phyloP scores from a whole-genome alignment of 2,329 filamentous ascomycete species.

The Fusarium zealandicum region DNA sequence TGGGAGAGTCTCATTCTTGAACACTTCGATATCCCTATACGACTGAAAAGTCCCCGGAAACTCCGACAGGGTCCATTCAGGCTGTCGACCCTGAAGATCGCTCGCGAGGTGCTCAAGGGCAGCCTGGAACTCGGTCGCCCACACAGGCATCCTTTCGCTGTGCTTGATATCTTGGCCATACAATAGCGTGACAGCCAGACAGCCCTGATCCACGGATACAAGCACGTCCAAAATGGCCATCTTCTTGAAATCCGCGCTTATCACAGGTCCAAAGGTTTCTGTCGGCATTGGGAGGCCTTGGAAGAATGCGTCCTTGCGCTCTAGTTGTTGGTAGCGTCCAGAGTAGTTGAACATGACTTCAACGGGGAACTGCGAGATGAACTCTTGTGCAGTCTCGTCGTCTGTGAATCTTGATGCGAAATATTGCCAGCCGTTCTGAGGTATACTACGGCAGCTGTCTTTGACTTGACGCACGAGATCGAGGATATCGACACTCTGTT shows the following conservation, averaged over 20 bases:
- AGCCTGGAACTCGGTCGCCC: neutral
- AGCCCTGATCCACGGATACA: neutral
- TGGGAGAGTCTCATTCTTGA: neutral
- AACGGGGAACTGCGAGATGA: conserved; percentile 46
- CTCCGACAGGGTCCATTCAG: neutral
- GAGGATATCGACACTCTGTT: neutral
- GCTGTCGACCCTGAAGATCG: neutral
- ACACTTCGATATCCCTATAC: neutral
- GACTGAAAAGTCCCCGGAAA: neutral
- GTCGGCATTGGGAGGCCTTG: neutral
- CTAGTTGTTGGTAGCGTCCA: conserved; percentile 34
- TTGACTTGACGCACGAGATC: conserved; percentile 31
- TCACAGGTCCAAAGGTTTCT: neutral
- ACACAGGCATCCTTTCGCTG: neutral
- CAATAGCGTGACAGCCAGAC: neutral
- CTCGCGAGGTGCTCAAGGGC: neutral
- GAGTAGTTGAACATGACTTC: conserved; percentile 39
- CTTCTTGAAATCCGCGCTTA: neutral
- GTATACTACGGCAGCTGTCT: conserved; percentile 25
- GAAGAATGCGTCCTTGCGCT: conserved; percentile 12
- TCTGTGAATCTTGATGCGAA: conserved; percentile 29
- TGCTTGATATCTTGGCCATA: neutral
- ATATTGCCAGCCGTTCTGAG: conserved; percentile 30
- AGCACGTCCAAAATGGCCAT: neutral
- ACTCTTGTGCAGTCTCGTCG: conserved; percentile 36